Evolutionary conservation across 371 early-diverging fungal genomes (phyloP).

Genomic region (Sporodiniella umbellata): DNA sequence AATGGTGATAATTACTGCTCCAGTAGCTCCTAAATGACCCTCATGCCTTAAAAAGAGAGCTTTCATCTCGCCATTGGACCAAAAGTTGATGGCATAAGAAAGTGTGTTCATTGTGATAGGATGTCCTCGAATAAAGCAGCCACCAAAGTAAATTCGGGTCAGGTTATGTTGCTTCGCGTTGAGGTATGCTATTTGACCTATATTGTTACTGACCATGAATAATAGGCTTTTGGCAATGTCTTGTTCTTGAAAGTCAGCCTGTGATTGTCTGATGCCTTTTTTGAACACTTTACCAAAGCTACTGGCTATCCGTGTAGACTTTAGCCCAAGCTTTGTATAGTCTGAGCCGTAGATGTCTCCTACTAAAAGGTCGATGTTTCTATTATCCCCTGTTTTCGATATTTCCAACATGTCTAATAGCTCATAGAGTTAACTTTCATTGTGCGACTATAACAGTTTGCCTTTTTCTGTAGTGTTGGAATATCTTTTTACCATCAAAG

Average conservation of each 20-base stretch:
- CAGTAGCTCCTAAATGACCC: conserved; percentile 94
- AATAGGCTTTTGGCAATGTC: conserved; percentile 89
- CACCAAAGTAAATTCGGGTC: conserved; percentile 91
- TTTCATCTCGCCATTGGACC: conserved; percentile 94
- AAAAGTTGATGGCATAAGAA: conserved; percentile 94
- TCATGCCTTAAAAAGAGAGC: conserved; percentile 95
- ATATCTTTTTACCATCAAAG: conserved; percentile 92
- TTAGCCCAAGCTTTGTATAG: conserved; percentile 83
- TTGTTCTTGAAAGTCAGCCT: conserved; percentile 60
- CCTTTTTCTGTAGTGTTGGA: too few species aligned
- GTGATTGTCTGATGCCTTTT: conserved; percentile 58
- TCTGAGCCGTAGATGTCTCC: conserved; percentile 96
- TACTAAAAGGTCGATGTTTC: conserved; percentile 90
- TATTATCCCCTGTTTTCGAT: conserved; percentile 89
- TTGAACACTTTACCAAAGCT: conserved; percentile 96
- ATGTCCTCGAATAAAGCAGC: conserved; percentile 95
- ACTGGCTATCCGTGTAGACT: conserved; percentile 89
- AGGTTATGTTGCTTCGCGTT: conserved; percentile 93
- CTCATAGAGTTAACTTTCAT: not conserved
- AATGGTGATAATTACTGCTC: conserved; percentile 60
- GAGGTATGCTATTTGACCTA: conserved; percentile 96
- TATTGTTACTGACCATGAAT: conserved; percentile 94
- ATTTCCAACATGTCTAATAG: conserved; percentile 87
- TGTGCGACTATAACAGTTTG: not conserved
- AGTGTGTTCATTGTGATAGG: conserved; percentile 96